Evolutionary conservation across 73 alveolate genomes (phyloP), one percentile per base, ranked within the genome.

Genomic region (Paramecium octaurelia): DNA sequence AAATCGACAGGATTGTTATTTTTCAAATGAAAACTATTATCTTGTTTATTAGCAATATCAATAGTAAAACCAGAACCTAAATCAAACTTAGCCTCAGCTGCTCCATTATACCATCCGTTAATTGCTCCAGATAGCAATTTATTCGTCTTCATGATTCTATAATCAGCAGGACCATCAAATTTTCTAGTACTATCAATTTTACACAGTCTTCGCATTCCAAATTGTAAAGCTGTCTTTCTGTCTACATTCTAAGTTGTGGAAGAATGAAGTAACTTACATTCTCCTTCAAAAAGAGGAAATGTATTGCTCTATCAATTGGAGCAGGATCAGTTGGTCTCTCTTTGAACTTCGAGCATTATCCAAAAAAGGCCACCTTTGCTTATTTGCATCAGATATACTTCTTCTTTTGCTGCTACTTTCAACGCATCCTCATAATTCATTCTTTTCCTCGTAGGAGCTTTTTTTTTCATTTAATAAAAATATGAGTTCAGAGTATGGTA

Each of bases 71-170:
- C 40, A 21, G 27, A 10, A 36, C 88, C 88, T 40, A 75, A n/a
- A 75, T 75, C 88, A 75, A 31, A 75, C 20, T 75, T 11, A 14
- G 60, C 21, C 9, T 75, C 88, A 16, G 68, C 42, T 11, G 58
- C 18, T 75, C 88, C 88, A 6, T 75, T 75, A 75, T 75, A 75
- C 88, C 88, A 75, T 4, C 88, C 88, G 16, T 75, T 75, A 4
- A 75, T 8, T 9, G 59, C 60, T 75, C 88, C 88, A 14, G 57
- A 75, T 6, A 21, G 58, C 18, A 40, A 10, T 36, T 40, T 40
- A 34, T 75, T 75, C 18, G 58, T 75, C 36, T 75, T 75, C 68
- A 75, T 34, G 23, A 75, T 34, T 75, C 88, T 75, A 10, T 24
- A 2, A 14, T 34, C 27, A 75, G 68, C 21, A 18, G 88, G 88